Conservation (phyloP, 805 yeast species). For the Spathaspora hagerdaliae region DNA sequence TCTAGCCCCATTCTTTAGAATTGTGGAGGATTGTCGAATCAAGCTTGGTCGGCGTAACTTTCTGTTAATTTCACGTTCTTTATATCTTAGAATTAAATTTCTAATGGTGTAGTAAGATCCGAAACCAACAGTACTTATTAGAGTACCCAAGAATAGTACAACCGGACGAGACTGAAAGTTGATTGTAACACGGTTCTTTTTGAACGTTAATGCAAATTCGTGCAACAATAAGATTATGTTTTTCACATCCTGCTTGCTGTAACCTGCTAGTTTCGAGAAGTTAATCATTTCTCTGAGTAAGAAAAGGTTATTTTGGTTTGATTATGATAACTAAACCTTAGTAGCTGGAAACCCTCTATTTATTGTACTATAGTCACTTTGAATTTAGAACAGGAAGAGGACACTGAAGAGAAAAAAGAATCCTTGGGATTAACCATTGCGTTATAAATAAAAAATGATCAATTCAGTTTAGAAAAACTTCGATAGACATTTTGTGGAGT, state of each 20-base stretch:
- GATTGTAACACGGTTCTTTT: constrained; percentile 32
- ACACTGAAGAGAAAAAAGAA: too few relatives aligned
- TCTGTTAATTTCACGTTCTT: constrained; percentile 23
- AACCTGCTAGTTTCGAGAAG: constrained; percentile 29
- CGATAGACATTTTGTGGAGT: too few relatives aligned
- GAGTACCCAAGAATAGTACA: constrained; percentile 35
- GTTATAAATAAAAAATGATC: too few relatives aligned
- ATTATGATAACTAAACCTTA: too few relatives aligned
- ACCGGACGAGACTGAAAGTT: constrained; percentile 42
- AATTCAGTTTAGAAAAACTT: too few relatives aligned
- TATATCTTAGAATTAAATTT: constrained; percentile 24
- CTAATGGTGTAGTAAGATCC: constrained; percentile 31
- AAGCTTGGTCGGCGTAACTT: constrained; percentile 29
- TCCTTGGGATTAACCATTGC: too few relatives aligned
- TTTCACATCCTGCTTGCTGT: constrained; percentile 29
- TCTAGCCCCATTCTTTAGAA: constrained; percentile 43
- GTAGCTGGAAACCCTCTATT: too few relatives aligned
- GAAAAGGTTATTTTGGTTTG: too few relatives aligned
- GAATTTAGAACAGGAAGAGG: too few relatives aligned
- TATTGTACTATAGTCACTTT: too few relatives aligned
- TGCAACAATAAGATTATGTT: constrained; percentile 29
- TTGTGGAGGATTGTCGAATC: constrained; percentile 39
- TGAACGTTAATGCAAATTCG: constrained; percentile 33
- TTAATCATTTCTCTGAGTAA: constrained; percentile 22
- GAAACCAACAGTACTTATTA: constrained; percentile 38